Base-by-base conservation (phyloP, 139 green algal genomes). In the Gonium pectorale region DNA sequence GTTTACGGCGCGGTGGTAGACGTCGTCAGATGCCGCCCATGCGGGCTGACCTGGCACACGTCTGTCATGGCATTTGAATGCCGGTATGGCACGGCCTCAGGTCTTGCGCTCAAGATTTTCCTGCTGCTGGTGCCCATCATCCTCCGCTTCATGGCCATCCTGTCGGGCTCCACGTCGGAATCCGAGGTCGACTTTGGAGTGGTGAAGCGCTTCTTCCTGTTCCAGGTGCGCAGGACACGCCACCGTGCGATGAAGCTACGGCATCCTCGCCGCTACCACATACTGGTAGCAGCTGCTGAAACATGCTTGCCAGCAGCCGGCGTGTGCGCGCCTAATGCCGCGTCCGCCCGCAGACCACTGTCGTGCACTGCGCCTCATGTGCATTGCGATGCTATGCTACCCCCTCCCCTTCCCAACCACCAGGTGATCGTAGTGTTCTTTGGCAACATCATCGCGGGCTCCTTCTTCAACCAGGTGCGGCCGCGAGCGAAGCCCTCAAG, bases 81-180 rank as follows among this genome's bases (percentile, higher is more conserved):
- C n/a, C n/a, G n/a, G n/a, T n/a, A n/a, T n/a, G n/a, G n/a, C n/a
- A n/a, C n/a, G n/a, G n/a, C n/a, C n/a, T n/a, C 72, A 89, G 87
- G 88, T 67, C 54, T 91, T 33, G 83, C 46, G 31, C 72, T 91
- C 9, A 95, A 93, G 80, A 93, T 96, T 60, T 97, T 97, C 89
- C 73, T 96, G 73, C 77, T 80, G 22, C 56, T 97, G 40, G 56
- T 97, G 75, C 94, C 94, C 21, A 72, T 68, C 13, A 84, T 97
- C 69, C 86, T 97, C 44, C 62, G 38, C 26, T 33, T 87, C 38
- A 93, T 97, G 87, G 91, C 89, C 37, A 64, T 74, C 33, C 75
- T 85, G 15, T 71, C 91, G n/a, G 94, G 94, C 52, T 87, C 93
- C 54, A 67, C 75, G 1, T 81, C 71, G 24, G 26, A 46, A 26